Evolutionary conservation across 2,329 filamentous ascomycete species (phyloP), one percentile per base, ranked within the genome.

Genomic region (Massarina eburnea): DNA sequence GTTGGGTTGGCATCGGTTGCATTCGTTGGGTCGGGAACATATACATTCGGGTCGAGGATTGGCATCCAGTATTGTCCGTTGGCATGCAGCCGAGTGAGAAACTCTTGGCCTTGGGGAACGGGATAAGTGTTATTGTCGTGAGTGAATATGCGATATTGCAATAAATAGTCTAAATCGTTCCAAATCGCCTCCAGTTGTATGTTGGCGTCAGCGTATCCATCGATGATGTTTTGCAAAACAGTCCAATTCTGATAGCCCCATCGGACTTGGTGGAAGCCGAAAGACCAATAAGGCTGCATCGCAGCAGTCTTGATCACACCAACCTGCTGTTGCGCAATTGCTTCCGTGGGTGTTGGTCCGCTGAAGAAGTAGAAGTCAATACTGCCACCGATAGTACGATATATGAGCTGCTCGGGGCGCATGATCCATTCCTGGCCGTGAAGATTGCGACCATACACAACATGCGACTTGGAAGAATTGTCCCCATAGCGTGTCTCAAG

Each of bases 321-420:
- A 7, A 72, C 65, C 47, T 77, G 77, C 53, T 77, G 74, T 76
- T 49, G 80, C 46, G 66, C 58, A 14, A 72, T 66, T 7, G 73
- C 75, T 15, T 72, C 64, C 8, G 63, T 63, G 1, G 75, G 74
- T 10, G 65, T 52, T 1, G 73, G 72, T 3, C 75, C 75, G 20
- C 73, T 65, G 27, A 78, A 47, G 60, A 77, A 77, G 62, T 77
- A 77, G 14, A 78, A 62, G 65, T 91, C 88, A 2, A 91, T 61
- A 15, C 90, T 79, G 10, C 88, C 88, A 7, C 88, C 87, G 0
- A 91, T 74, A 1, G 81, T 81, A 64, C 90, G 88, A 71, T 90
- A 91, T 66, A 90, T 85, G 6, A 91, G 77, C 46, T 84, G 81
- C 1, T 77, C 73, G 0, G 83, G 73, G 6, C 74, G 73, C 49